Evolutionary conservation across 305 asterid species (phyloP), one percentile per base, ranked within the genome.

Genomic region (Fraxinus sp.): DNA sequence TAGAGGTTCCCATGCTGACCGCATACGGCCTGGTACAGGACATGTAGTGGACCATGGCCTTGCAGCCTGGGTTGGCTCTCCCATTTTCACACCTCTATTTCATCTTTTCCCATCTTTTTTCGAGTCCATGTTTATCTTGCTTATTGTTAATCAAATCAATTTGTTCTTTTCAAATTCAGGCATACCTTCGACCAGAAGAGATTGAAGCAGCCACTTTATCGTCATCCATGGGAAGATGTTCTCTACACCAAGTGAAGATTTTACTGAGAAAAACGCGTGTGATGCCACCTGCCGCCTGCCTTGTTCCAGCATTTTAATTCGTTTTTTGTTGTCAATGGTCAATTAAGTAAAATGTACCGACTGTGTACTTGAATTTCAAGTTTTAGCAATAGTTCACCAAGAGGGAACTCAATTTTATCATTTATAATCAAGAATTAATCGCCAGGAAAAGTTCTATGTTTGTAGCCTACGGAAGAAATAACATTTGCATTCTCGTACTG

Each of bases 191-290:
- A 96, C 88, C 99, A 96, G 85, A 96, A 96, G 97, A 91, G 99
- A 82, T 83, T 96, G 92, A 96, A 96, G 88, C 99, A 96, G 87
- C 99, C 99, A 24, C 92, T 96, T 26, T 96, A 96, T 87, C 98
- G 98, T 85, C 99, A 96, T 89, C 98, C 99, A 2, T 96, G 99
- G 99, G 99, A 94, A 90, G 99, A 96, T 83, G 98, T 96, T 77
- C 97, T 96, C 75, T 96, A 96, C 95, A 96, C 99, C 90, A 96
- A 96, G 94, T 96, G 95, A 92, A 88, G 74, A 16, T 59, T 71
- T 35, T 77, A 77, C 59, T 4, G 71, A 11, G 35, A 64, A 20
- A 71, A 78, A 74, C 57, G 46, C 71, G 28, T 36, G 13, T 18
- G 14, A 32, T 77, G 81, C 79, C 66, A 78, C 24, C 22, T 39